Conservation (phyloP, 1,139 yeast species). For the Sugiyamaella neomexicana region DNA sequence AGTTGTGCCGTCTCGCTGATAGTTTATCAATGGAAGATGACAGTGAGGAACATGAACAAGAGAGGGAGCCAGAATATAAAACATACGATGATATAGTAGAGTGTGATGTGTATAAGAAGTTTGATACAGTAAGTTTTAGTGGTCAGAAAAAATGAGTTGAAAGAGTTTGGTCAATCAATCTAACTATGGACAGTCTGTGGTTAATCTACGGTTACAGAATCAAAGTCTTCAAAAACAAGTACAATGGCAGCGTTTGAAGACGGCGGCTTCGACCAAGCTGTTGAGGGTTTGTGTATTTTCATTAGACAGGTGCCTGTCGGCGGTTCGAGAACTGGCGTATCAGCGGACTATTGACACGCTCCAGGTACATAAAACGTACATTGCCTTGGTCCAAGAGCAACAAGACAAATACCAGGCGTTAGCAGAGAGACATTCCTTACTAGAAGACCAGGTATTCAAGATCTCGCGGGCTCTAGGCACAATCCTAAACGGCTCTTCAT, state of each 20-base stretch:
- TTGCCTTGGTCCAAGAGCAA: slow-evolving; percentile 31
- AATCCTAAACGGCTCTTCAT: slow-evolving; percentile 21
- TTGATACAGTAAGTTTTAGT: slow-evolving; percentile 13
- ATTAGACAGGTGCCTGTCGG: slow-evolving; percentile 30
- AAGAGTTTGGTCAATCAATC: not conserved
- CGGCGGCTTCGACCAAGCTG: slow-evolving; percentile 27
- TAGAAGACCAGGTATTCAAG: slow-evolving; percentile 29
- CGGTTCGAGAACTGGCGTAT: slow-evolving; percentile 31
- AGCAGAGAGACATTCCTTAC: slow-evolving; percentile 29
- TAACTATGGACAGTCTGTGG: not conserved
- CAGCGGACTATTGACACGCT: slow-evolving; percentile 31
- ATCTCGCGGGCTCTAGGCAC: slow-evolving; percentile 29
- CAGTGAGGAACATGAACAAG: slow-evolving; percentile 12
- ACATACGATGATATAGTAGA: slow-evolving; percentile 16
- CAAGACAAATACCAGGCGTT: slow-evolving; percentile 29
- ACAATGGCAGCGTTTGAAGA: slow-evolving; percentile 22
- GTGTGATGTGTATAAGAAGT: slow-evolving; percentile 11
- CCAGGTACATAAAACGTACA: slow-evolving; percentile 30
- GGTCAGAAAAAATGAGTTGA: not conserved
- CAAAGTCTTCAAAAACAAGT: slow-evolving; percentile 25
- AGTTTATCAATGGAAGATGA: slow-evolving; percentile 28
- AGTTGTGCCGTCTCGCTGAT: slow-evolving; percentile 35
- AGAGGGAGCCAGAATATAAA: not conserved
- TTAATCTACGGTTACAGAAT: slow-evolving; percentile 22
- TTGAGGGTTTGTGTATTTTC: slow-evolving; percentile 27